Percentiles rank a stretch among this genome's conserved stretches.
These are phyloP conservation scores for Citrus reticulata DNA, from an alignment of 345 rosid genomes.

Conservation along the genomic window DNA sequence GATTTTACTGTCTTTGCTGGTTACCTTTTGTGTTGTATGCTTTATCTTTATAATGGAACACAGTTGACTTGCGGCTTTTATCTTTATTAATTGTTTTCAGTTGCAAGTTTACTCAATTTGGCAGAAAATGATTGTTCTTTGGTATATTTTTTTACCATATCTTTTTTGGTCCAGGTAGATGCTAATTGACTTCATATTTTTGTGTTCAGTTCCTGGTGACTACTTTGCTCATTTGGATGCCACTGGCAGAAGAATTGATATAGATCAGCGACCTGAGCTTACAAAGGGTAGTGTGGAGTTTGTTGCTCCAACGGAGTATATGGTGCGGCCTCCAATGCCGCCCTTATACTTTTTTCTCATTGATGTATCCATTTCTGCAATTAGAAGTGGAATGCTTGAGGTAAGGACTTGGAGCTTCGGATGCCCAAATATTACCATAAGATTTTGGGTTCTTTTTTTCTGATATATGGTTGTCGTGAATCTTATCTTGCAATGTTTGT, in stretches of 20 bases:
- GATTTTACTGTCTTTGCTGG: background rate
- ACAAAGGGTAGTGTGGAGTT: constrained; percentile 89
- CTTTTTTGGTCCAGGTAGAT: background rate
- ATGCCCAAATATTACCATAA: background rate
- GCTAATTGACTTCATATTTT: constrained; percentile 15
- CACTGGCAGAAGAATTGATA: constrained; percentile 80
- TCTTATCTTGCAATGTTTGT: background rate
- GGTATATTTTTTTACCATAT: background rate
- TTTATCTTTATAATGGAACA: background rate
- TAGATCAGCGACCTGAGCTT: constrained; percentile 97
- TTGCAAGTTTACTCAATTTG: background rate
- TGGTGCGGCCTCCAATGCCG: constrained; percentile 99
- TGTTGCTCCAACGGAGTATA: constrained; percentile 97
- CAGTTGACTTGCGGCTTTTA: background rate
- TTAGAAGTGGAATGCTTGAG: constrained; percentile 95
- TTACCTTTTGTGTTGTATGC: background rate
- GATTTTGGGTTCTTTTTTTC: background rate
- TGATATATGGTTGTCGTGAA: background rate
- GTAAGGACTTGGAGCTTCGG: constrained; percentile 42
- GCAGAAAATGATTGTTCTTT: background rate
- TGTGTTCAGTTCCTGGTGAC: constrained; percentile 80
- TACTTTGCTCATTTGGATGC: constrained; percentile 94
- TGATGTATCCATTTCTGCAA: constrained; percentile 90
- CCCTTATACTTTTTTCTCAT: constrained; percentile 94
- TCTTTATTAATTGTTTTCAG: background rate